Conservation (phyloP, 2,329 filamentous ascomycete genomes). For the Ophiostoma sp. region DNA sequence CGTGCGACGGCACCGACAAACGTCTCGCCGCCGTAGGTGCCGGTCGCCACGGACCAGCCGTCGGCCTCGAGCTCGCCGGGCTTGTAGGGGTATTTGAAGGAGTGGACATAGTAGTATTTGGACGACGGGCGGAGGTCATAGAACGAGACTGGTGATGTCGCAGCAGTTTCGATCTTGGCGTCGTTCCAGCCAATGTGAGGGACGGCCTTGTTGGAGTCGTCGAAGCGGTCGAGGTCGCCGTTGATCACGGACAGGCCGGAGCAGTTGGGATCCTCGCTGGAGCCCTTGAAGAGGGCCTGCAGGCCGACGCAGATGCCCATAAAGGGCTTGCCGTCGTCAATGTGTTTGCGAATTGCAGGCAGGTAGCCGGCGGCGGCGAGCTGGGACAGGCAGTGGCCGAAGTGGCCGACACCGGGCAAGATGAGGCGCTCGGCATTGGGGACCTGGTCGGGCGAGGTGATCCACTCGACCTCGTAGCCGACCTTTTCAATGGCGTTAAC, state of each 20-base stretch:
- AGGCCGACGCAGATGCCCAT: slow-evolving; percentile 96
- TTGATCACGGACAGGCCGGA: slow-evolving; percentile 72
- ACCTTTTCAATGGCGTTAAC: slow-evolving; percentile 97
- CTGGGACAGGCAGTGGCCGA: slow-evolving; percentile 88
- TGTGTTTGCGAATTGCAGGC: slow-evolving; percentile 75
- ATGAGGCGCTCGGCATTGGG: slow-evolving; percentile 84
- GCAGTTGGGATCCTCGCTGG: slow-evolving; percentile 67
- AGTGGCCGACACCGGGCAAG: slow-evolving; percentile 93
- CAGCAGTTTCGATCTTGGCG: slow-evolving; percentile 43
- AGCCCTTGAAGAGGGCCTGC: slow-evolving; percentile 83
- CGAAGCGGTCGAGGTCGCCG: slow-evolving; percentile 66
- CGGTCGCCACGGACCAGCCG: slow-evolving; percentile 91
- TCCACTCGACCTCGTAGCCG: slow-evolving; percentile 89
- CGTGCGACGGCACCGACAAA: slow-evolving; percentile 88
- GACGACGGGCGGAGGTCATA: slow-evolving; percentile 74
- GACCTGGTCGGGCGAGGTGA: slow-evolving; percentile 78
- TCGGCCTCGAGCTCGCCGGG: slow-evolving; percentile 67
- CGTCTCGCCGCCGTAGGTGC: slow-evolving; percentile 76
- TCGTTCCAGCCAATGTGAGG: slow-evolving; percentile 99
- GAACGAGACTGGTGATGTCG: slow-evolving; percentile 38
- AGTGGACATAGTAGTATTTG: slow-evolving; percentile 99
- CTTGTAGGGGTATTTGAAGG: slow-evolving; percentile 76
- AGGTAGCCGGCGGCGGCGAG: slow-evolving; percentile 76
- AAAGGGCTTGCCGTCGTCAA: slow-evolving; percentile 88
- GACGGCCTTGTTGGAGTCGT: slow-evolving; percentile 76